Evolutionary conservation across 2,329 filamentous ascomycete genomes (phyloP).

Genomic region (Trichocomaceae sp.): DNA sequence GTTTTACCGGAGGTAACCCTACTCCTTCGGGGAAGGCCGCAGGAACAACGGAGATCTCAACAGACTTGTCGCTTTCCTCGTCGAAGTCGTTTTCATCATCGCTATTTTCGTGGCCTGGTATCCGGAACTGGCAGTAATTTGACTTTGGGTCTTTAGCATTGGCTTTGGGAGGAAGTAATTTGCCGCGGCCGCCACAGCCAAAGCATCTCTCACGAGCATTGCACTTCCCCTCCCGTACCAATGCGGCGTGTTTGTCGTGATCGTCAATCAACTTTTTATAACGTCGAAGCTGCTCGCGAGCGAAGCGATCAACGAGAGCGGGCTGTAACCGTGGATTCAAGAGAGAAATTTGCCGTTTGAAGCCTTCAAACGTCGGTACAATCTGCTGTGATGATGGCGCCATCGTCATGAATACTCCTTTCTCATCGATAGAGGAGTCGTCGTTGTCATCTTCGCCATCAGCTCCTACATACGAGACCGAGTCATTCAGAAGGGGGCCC

Average conservation of each 20-base stretch:
- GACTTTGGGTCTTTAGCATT: slow-evolving; percentile 53
- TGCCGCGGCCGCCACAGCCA: slow-evolving; percentile 59
- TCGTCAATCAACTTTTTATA: slow-evolving; percentile 70
- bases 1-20: slow-evolving; percentile 68
- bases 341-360: slow-evolving; percentile 64
- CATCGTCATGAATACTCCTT: slow-evolving; percentile 56
- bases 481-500: neutral
- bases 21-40: slow-evolving; percentile 76
- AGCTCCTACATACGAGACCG: neutral
- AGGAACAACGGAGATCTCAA: slow-evolving; percentile 61
- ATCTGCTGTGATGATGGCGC: slow-evolving; percentile 60
- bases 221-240: slow-evolving; percentile 54
- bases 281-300: slow-evolving; percentile 69
- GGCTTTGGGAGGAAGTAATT: slow-evolving; percentile 51
- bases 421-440: slow-evolving; percentile 50
- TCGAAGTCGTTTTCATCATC: slow-evolving; percentile 41
- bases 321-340: slow-evolving; percentile 67
- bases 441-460: slow-evolving; percentile 52
- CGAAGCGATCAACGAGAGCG: slow-evolving; percentile 71
- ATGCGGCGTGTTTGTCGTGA: slow-evolving; percentile 62
- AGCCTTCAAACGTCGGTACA: slow-evolving; percentile 66
- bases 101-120: slow-evolving; percentile 49
- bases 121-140: slow-evolving; percentile 48
- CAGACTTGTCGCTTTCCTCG: slow-evolving; percentile 57
- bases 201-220: slow-evolving; percentile 57